Base-by-base conservation (phyloP, 139 green algal species). In the Coelastrella sp. region DNA sequence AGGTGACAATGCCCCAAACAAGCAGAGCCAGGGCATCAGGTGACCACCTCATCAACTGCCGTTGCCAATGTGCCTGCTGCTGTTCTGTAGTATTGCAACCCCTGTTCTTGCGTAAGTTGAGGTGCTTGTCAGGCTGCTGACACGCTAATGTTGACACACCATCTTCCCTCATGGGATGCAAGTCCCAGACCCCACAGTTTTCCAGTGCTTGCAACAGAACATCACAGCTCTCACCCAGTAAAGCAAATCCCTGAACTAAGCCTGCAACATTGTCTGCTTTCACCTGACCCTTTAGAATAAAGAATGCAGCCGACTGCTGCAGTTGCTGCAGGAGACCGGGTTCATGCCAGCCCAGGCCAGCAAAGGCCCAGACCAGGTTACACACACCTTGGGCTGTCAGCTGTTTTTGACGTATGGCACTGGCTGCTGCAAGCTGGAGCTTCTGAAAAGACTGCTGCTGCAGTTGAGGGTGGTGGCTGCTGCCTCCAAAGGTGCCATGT, bases 341-440 rank as follows among this genome's bases (percentile, higher is more conserved):
- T 6, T 60, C 40, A 45, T 76, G 41, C 60, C 60, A 84, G 40
- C 78, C 78, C 38, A 75, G 19, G 21, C 60, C 78, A 51, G 60
- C 37, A 45, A 74, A 84, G 19, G 78, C 78, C 60, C 45, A 75
- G 30, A 84, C 60, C 13, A 84, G 62, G 78, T 84, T 84, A 48
- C 78, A 84, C 25, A 84, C 60, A 1, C 78, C 78, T 35, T 64
- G 60, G 6, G 75, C 9, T 11, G 75, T 82, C 4, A 82, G 75
- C 75, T 71, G 51, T 35, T 57, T 38, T 35, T 57, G 75, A 32
- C 73, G 30, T 50, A 32, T 32, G 30, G 41, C 50, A 34, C 5
- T 25, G 6, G 40, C 25, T 82, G 75, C 34, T 41, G 35, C 43
- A 51, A 59, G 34, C 51, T 27, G n/a, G 19, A 69, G 34, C 51